phyloP scores from a whole-genome alignment of 139 green algal genomes.

The Coelastrella sp. region DNA sequence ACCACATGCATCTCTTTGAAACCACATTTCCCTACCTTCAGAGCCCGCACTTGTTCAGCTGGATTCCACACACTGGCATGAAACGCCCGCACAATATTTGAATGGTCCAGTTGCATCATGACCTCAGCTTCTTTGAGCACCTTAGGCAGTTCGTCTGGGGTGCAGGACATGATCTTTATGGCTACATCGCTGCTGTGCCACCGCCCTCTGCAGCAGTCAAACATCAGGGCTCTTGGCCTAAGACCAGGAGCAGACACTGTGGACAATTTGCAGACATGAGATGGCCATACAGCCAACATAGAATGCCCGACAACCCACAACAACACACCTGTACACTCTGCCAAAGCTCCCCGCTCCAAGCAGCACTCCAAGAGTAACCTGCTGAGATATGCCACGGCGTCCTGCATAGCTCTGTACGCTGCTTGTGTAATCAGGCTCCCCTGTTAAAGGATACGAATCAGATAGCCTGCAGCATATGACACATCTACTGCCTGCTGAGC shows the following conservation, averaged over 20 bases:
- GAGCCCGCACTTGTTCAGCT: not conserved
- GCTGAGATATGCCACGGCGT: conserved; percentile 14
- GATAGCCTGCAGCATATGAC: too few relatives aligned
- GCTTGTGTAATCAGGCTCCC: not conserved
- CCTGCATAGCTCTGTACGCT: not conserved
- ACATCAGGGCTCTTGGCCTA: too few relatives aligned
- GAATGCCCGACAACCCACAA: not conserved
- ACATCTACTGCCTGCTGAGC: too few relatives aligned
- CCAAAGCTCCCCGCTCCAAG: conserved; percentile 35
- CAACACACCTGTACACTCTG: conserved; percentile 10
- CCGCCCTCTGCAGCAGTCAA: conserved; percentile 26
- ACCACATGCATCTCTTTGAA: too few relatives aligned
- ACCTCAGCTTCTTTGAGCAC: conserved; percentile 30
- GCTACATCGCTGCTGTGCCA: conserved; percentile 45
- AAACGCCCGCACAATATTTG: conserved; percentile 21
- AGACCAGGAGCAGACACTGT: too few relatives aligned
- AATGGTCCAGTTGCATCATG: conserved; percentile 32
- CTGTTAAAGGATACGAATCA: too few relatives aligned
- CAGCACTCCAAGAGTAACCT: conserved; percentile 22
- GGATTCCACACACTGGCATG: conserved; percentile 33
- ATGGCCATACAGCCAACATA: not conserved
- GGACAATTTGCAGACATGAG: too few relatives aligned
- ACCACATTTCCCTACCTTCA: conserved; percentile 15
- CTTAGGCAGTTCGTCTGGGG: conserved; percentile 15
- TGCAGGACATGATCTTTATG: conserved; percentile 39